These are phyloP conservation scores for Isatis tinctoria DNA, from an alignment of 345 rosid genomes.

Conservation along the genomic window DNA sequence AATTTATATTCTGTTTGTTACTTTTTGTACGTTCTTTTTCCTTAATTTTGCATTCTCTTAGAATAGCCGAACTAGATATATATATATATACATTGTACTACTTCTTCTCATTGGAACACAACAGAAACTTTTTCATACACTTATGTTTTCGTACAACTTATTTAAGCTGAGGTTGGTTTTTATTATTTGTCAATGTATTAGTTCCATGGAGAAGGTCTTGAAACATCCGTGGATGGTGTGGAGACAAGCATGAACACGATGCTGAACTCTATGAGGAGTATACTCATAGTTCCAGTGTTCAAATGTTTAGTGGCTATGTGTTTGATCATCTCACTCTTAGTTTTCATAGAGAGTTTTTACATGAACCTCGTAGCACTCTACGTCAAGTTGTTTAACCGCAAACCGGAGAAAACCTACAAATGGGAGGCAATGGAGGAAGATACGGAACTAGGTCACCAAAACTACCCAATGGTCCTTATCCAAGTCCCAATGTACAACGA, in stretches of 20 bases:
- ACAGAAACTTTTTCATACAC: background rate
- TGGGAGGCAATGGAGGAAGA: slow-evolving; percentile 41
- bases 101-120: background rate
- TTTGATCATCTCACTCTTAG: slow-evolving; percentile 42
- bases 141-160: background rate
- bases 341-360: slow-evolving; percentile 41
- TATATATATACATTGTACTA: background rate
- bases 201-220: slow-evolving; percentile 3
- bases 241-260: slow-evolving; percentile 14
- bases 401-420: slow-evolving; percentile 39
- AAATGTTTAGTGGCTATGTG: slow-evolving; percentile 33
- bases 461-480: slow-evolving; percentile 22
- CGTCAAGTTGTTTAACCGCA: slow-evolving; percentile 34
- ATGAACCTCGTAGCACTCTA: slow-evolving; percentile 43
- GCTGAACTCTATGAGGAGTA: slow-evolving; percentile 30
- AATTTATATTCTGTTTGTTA: background rate
- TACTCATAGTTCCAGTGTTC: slow-evolving; percentile 36
- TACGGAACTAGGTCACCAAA: slow-evolving; percentile 37
- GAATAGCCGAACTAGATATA: background rate
- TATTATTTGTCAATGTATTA: background rate
- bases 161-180: background rate
- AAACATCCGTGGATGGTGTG: background rate
- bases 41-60: background rate
- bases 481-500: slow-evolving; percentile 30
- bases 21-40: background rate